Conservation (phyloP, 495 filamentous ascomycete species). For the Aspergillus nanangensis region DNA sequence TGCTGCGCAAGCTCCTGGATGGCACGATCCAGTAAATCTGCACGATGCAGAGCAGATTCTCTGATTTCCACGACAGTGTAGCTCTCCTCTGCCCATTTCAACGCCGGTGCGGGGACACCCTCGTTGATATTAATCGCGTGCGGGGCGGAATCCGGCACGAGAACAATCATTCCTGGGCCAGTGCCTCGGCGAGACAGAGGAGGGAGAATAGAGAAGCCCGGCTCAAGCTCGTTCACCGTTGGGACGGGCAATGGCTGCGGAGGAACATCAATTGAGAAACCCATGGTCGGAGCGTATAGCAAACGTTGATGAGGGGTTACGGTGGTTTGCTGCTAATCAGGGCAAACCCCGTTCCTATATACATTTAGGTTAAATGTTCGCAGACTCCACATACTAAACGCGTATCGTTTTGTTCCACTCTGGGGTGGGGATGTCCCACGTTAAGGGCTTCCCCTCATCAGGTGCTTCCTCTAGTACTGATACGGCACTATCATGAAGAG, state of each 20-base stretch:
- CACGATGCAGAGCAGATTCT: background rate
- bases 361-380: too few relatives aligned
- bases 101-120: conserved; percentile 5
- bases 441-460: too few relatives aligned
- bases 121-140: background rate
- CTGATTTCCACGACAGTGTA: conserved; percentile 14
- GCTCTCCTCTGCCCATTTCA: conserved; percentile 21
- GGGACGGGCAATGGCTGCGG: background rate
- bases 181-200: conserved; percentile 45
- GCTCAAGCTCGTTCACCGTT: background rate
- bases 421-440: too few relatives aligned
- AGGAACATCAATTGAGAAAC: background rate
- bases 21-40: background rate
- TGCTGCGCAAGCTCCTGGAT: background rate
- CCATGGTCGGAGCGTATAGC: too few relatives aligned
- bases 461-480: too few relatives aligned
- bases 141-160: conserved; percentile 8
- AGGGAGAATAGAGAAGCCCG: conserved; percentile 24
- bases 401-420: too few relatives aligned
- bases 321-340: too few relatives aligned
- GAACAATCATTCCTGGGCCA: conserved; percentile 43
- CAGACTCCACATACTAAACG: too few relatives aligned
- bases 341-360: too few relatives aligned
- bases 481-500: too few relatives aligned
- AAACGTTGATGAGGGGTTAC: too few relatives aligned